A percentile compares a stretch with the other conserved stretches of the same genome.
These are phyloP conservation scores for Mariannaea elegans DNA, from an alignment of 2,329 filamentous ascomycete species.

Conservation along the genomic window DNA sequence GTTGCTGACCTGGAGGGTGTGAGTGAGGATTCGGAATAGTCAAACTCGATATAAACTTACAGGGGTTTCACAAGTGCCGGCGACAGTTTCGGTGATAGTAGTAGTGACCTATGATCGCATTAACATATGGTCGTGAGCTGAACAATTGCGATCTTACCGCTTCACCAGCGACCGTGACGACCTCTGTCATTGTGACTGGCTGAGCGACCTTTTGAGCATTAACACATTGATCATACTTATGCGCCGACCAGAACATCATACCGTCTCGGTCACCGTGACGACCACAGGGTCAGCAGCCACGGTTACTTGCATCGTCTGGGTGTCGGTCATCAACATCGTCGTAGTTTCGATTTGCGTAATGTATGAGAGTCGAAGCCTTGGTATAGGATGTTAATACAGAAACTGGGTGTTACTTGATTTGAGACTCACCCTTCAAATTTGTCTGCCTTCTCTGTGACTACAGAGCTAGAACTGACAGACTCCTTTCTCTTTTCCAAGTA, in stretches of 20 bases:
- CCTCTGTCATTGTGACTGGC: constrained; percentile 22
- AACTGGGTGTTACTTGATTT: neutral
- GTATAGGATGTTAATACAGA: neutral
- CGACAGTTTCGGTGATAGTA: constrained; percentile 33
- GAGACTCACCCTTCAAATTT: constrained; percentile 38
- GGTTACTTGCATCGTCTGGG: constrained; percentile 32
- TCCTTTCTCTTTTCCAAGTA: constrained; percentile 30
- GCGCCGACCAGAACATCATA: neutral
- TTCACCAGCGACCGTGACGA: constrained; percentile 25
- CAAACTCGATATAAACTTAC: neutral
- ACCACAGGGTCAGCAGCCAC: constrained; percentile 28
- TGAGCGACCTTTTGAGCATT: constrained; percentile 11
- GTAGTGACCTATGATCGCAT: constrained; percentile 23
- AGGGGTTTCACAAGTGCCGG: constrained; percentile 13
- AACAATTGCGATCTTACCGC: constrained; percentile 21
- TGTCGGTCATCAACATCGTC: constrained; percentile 32
- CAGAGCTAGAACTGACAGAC: constrained; percentile 5
- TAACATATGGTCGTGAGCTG: neutral
- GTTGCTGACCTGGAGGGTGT: constrained; percentile 1
- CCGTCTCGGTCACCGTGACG: constrained; percentile 28
- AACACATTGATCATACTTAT: neutral
- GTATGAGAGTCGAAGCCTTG: constrained; percentile 35
- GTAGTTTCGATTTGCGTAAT: constrained; percentile 34
- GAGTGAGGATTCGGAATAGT: neutral
- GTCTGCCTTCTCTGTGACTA: neutral